These are phyloP conservation scores for Xanthoparmelia taractica DNA, from an alignment of 495 filamentous ascomycete genomes.

Conservation along the genomic window DNA sequence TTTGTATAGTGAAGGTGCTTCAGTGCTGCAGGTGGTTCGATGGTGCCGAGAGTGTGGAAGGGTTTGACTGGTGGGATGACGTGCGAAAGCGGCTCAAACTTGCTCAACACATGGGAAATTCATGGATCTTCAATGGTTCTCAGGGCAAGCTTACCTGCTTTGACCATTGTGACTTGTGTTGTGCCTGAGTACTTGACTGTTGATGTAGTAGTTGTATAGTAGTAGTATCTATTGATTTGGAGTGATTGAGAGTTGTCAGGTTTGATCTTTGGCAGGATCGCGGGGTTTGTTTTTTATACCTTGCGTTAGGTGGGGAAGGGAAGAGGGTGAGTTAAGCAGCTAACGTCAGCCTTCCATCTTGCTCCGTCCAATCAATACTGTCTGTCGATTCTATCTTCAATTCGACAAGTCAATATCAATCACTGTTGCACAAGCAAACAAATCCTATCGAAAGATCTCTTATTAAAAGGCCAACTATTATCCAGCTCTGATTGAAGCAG, in stretches of 20 bases:
- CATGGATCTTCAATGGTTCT: constrained; percentile 10
- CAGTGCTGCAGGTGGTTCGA: constrained; percentile 4
- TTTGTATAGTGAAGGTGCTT: no score
- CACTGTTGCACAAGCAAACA: no score
- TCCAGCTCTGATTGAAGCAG: neutral
- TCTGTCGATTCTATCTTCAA: no score
- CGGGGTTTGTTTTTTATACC: no score
- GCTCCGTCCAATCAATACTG: no score
- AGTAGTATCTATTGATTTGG: neutral
- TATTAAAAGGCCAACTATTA: no score
- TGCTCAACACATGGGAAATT: constrained; percentile 35
- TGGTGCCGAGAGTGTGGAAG: constrained; percentile 3
- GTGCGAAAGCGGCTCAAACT: constrained; percentile 47
- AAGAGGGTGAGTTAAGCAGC: no score
- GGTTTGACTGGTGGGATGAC: constrained; percentile 5
- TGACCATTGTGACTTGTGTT: constrained; percentile 78
- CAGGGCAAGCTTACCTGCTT: constrained; percentile 65
- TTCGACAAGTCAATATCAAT: no score
- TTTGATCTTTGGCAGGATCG: neutral
- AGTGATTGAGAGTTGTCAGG: neutral
- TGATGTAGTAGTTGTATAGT: neutral
- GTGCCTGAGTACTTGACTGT: neutral
- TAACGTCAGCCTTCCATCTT: no score
- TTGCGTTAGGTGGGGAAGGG: no score
- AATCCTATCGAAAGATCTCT: no score